Base-by-base conservation (phyloP, 352 stramenopile species). In the Phytophthora ramorum region DNA sequence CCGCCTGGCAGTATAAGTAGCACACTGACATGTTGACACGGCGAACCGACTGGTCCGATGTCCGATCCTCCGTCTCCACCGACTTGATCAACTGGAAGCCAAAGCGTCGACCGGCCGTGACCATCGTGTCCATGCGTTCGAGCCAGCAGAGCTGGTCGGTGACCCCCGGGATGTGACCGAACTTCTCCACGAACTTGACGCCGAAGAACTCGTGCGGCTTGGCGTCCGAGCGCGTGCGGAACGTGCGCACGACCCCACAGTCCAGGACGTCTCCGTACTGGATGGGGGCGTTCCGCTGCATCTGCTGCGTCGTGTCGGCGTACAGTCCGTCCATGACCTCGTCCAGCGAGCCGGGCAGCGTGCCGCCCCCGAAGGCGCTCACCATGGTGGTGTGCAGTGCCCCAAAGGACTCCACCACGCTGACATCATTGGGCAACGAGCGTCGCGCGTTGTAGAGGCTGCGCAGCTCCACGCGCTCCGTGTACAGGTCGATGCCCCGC, bases 11-110 rank as follows among this genome's bases (percentile, higher is more conserved):
- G 63, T 89, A 91, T 50, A 91, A 26, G 61, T 89, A 91, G 49
- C 82, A 91, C 16, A 87, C 65, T 19, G 82, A 91, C 52, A 89
- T 72, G 46, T 81, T 77, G 50, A 85, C 63, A 37, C 68, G 71
- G 0, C 63, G 76, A 24, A 69, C 52, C 7, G 63, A 65, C 14
- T 51, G 50, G 14, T 76, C 50, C 4, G 65, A 54, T 17, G 17
- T 46, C 0, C 44, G 22, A 26, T 69, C 62, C 37, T 71, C 75
- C 13, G 73, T 73, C 45, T 82, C 77, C n/a, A 88, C 73, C 1
- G 78, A 83, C 71, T 91, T 91, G 47, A 91, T 59, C 28, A 91
- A 58, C 32, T 91, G 82, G 54, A 79, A 91, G 0, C 82, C 82
- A 28, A 87, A 88, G 17, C 44, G 50, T 53, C 44, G 52, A 12